Percentiles rank a stretch among this genome's conserved stretches.
These are phyloP conservation scores for Yarrowia sp. DNA, from an alignment of 805 yeast species.

Conservation along the genomic window DNA sequence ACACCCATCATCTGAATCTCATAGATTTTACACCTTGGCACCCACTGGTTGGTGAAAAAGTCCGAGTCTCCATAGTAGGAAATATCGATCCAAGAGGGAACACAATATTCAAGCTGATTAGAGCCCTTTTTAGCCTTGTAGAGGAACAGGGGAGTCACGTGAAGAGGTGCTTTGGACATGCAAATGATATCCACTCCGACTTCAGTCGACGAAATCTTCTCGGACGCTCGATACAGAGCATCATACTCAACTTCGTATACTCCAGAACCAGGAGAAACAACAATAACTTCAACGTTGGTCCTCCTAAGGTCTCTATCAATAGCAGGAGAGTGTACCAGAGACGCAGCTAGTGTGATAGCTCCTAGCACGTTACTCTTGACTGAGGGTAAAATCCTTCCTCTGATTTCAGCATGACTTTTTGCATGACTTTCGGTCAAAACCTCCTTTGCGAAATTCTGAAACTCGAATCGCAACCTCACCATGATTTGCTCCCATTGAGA, in stretches of 20 bases:
- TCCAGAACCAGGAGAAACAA: constrained; percentile 92
- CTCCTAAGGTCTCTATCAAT: constrained; percentile 83
- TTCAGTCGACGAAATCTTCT: constrained; percentile 72
- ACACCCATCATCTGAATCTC: constrained; percentile 98
- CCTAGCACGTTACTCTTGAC: constrained; percentile 87
- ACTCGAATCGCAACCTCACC: constrained; percentile 81
- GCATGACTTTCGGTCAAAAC: constrained; percentile 51
- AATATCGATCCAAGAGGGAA: constrained; percentile 94
- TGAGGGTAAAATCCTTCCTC: constrained; percentile 74
- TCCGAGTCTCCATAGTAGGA: constrained; percentile 77
- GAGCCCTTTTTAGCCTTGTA: constrained; percentile 40
- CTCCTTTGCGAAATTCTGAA: constrained; percentile 75
- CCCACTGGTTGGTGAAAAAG: constrained; percentile 56
- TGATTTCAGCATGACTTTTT: constrained; percentile 43
- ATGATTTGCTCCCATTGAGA: constrained; percentile 88
- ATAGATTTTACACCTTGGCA: constrained; percentile 91
- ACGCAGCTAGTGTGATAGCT: constrained; percentile 79
- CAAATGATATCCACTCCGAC: constrained; percentile 86
- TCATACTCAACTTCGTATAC: constrained; percentile 86
- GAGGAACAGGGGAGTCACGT: constrained; percentile 84
- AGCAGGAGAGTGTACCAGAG: constrained; percentile 72
- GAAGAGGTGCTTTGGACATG: constrained; percentile 85
- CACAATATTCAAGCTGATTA: constrained; percentile 52
- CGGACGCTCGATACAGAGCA: constrained; percentile 69
- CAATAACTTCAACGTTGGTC: constrained; percentile 83